Percentiles rank a stretch among this genome's conserved stretches.
These are phyloP conservation scores for Atkinsonella hypoxylon DNA, from an alignment of 2,329 filamentous ascomycete genomes.

Conservation along the genomic window DNA sequence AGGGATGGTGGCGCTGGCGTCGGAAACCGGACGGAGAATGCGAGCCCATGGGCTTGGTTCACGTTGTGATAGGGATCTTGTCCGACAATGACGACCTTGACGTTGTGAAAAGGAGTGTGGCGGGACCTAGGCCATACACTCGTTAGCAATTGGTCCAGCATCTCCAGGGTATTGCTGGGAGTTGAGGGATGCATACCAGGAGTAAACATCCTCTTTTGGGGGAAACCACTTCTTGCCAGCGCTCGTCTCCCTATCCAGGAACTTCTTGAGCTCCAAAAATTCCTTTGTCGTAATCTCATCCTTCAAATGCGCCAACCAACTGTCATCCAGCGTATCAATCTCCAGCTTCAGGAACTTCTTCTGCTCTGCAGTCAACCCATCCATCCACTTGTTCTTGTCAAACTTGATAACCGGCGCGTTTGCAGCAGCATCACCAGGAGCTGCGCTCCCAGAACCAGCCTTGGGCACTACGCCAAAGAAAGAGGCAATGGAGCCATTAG, in stretches of 20 bases:
- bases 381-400: constrained; percentile 85
- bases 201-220: constrained; percentile 80
- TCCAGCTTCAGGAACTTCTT: constrained; percentile 73
- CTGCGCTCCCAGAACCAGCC: constrained; percentile 11
- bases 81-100: constrained; percentile 87
- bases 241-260: constrained; percentile 66
- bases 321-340: constrained; percentile 83
- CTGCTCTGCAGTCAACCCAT: constrained; percentile 67
- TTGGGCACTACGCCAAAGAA: constrained; percentile 69
- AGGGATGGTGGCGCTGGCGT: constrained; percentile 82
- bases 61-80: constrained; percentile 96
- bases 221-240: constrained; percentile 74
- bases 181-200: constrained; percentile 51
- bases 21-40: constrained; percentile 86
- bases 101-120: constrained; percentile 75
- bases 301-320: constrained; percentile 81
- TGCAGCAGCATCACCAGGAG: constrained; percentile 16
- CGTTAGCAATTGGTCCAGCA: neutral
- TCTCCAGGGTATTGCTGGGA: neutral
- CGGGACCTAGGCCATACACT: constrained; percentile 20
- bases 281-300: constrained; percentile 69
- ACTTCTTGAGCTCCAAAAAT: constrained; percentile 80
- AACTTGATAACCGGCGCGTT: constrained; percentile 44
- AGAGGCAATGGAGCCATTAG: constrained; percentile 70
- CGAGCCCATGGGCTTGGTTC: constrained; percentile 92